These are phyloP conservation scores for Chrysoporthe deuterocubensis DNA, from an alignment of 2,329 filamentous ascomycete species.

Conservation along the genomic window DNA sequence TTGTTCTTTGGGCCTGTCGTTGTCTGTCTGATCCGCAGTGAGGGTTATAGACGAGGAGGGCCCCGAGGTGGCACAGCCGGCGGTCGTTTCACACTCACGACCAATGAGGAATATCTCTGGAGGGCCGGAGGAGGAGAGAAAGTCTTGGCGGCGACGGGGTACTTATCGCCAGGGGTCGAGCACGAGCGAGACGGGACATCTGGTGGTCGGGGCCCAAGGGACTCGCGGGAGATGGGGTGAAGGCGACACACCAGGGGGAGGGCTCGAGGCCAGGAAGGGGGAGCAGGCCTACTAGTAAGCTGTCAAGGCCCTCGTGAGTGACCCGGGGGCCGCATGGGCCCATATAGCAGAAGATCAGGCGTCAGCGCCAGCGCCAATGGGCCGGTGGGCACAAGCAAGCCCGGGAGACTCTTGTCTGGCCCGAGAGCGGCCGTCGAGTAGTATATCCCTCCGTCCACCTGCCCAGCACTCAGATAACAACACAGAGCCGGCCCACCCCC, in stretches of 20 bases:
- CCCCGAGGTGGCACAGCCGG: neutral
- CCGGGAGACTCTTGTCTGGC: too few species aligned
- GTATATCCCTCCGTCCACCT: too few species aligned
- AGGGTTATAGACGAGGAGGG: neutral
- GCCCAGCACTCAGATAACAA: too few species aligned
- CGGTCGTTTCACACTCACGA: neutral
- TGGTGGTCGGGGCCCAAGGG: neutral
- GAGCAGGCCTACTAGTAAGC: neutral
- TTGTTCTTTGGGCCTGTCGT: neutral
- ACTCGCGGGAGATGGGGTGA: conserved; percentile 14
- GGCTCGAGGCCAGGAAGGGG: conserved; percentile 2
- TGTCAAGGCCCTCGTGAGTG: conserved; percentile 9
- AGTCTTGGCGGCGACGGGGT: conserved; percentile 6
- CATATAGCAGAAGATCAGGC: too few species aligned
- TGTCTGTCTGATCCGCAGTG: neutral
- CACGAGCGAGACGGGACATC: neutral
- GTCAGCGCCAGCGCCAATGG: too few species aligned
- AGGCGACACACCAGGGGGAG: conserved; percentile 20
- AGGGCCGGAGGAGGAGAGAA: neutral
- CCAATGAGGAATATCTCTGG: neutral
- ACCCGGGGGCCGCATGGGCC: neutral
- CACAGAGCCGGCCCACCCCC: too few species aligned
- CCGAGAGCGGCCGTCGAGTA: too few species aligned
- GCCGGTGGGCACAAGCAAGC: too few species aligned
- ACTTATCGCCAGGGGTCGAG: neutral